Evolutionary conservation across 2,329 filamentous ascomycete genomes (phyloP), one percentile per base, ranked within the genome.

Genomic region (Colletotrichum horii): DNA sequence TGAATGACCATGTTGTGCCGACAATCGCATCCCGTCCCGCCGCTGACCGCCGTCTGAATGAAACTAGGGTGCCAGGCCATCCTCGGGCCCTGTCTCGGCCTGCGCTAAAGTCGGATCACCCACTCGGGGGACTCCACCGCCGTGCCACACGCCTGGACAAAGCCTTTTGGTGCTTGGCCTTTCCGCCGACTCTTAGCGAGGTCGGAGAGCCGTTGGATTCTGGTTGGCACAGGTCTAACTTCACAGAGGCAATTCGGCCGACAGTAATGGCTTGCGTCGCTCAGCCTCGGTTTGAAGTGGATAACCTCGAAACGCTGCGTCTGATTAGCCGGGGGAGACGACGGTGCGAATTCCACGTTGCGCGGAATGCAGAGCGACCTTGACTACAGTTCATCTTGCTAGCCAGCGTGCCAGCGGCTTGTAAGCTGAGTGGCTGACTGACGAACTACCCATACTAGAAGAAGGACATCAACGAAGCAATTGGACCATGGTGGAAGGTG

Each of bases 201-300:
- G 22, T 75, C 71, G 71, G 71, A 74, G 66, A 32, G 30, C 28
- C 43, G 16, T 38, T 38, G 34, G 8, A 14, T 8, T 55, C 12
- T 36, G 6, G 56, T 22, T n/a, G 36, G 70, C 16, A 9, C 8
- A 36, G 30, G 30, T 32, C 60, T 60, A 68, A 58, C 67, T 48
- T 60, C 58, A 43, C 34, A 58, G 26, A 52, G 22, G 52, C 26
- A 14, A 14, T 72, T 68, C 56, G 30, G 64, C 64, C 58, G 64
- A 67, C 64, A 15, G 30, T n/a, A 5, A 56, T 48, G 73, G 73
- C 58, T 75, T 68, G 34, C 70, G 26, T 65, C 70, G 73, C 64
- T 68, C 73, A 73, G 70, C 19, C 14, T 64, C 70, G 73, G 73
- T 28, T 67, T 22, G 30, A 64, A 55, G 62, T 67, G 73, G 73